Conservation (phyloP, 352 stramenopile genomes). For the Phytophthora ramorum region DNA sequence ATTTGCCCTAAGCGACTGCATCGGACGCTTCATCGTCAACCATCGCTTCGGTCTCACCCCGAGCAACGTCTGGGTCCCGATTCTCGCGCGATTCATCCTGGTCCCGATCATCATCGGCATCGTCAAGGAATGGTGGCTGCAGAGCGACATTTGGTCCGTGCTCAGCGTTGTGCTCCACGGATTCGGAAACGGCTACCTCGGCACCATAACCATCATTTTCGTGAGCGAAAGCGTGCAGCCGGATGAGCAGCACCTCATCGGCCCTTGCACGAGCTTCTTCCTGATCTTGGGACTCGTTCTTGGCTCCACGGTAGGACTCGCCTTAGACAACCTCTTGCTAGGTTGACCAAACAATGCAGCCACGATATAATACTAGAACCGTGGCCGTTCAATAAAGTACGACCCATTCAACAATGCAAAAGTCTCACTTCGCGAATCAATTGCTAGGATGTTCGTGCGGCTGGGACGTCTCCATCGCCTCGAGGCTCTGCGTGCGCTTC, state of each 20-base stretch:
- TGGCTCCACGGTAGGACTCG: constrained; percentile 62
- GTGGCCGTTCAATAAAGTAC: neutral
- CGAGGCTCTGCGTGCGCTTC: constrained; percentile 5
- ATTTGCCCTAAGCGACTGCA: constrained; percentile 72
- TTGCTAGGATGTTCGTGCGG: constrained; percentile 25
- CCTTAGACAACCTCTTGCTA: constrained; percentile 64
- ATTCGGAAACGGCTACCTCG: constrained; percentile 76
- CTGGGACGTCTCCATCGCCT: constrained; percentile 16
- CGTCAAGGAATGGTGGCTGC: constrained; percentile 67
- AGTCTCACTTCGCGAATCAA: neutral
- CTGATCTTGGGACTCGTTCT: constrained; percentile 82
- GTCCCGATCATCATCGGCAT: constrained; percentile 67
- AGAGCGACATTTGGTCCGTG: constrained; percentile 70
- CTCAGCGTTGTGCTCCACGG: constrained; percentile 69
- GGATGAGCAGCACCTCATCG: constrained; percentile 67
- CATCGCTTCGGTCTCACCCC: constrained; percentile 62
- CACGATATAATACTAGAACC: neutral
- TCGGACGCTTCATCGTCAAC: constrained; percentile 70
- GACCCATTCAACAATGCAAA: neutral
- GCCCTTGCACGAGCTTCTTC: constrained; percentile 85
- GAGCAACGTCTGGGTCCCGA: constrained; percentile 63
- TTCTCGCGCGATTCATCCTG: constrained; percentile 60
- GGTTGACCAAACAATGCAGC: constrained; percentile 17
- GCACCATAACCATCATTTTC: constrained; percentile 79
- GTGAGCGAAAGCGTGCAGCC: constrained; percentile 76